phyloP scores from a whole-genome alignment of 164 flowering plant genomes.

The Taxillus chinensis region DNA sequence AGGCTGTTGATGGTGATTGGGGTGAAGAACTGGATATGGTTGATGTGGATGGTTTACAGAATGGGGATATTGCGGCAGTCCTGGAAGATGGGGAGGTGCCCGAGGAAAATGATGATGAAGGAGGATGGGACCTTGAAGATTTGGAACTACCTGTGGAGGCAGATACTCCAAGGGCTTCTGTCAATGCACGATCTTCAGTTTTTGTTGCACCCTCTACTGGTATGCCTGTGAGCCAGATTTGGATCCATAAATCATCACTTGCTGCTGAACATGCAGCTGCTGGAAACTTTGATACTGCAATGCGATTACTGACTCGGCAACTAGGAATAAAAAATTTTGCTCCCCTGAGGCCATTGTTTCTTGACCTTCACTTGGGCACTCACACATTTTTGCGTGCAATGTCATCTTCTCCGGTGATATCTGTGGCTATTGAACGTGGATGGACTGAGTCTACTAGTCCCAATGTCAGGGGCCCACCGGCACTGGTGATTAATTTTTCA shows the following conservation, averaged over 20 bases:
- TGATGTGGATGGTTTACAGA: background rate
- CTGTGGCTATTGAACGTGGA: background rate
- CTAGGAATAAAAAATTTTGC: slow-evolving; percentile 1
- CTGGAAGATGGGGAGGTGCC: slow-evolving; percentile 1
- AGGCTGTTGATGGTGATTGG: slow-evolving; percentile 1
- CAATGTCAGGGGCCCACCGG: background rate
- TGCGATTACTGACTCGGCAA: slow-evolving; percentile 1
- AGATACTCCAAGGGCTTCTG: background rate
- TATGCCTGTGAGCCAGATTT: slow-evolving; percentile 2
- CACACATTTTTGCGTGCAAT: background rate
- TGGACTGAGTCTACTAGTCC: background rate
- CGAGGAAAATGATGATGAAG: background rate
- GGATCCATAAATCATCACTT: background rate
- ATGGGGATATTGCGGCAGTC: background rate
- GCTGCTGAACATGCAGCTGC: slow-evolving; percentile 3
- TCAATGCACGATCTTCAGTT: background rate
- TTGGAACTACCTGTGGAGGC: background rate
- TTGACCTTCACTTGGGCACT: background rate
- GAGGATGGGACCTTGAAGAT: slow-evolving; percentile 2
- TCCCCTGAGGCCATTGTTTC: background rate
- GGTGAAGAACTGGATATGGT: background rate
- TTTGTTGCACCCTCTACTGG: background rate
- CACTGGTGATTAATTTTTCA: background rate
- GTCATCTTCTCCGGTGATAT: slow-evolving; percentile 1
- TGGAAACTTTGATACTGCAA: slow-evolving; percentile 2